Percentiles rank a stretch among this genome's conserved stretches.
These are phyloP conservation scores for Candida smagusa DNA, from an alignment of 1,139 yeast species.

Conservation along the genomic window DNA sequence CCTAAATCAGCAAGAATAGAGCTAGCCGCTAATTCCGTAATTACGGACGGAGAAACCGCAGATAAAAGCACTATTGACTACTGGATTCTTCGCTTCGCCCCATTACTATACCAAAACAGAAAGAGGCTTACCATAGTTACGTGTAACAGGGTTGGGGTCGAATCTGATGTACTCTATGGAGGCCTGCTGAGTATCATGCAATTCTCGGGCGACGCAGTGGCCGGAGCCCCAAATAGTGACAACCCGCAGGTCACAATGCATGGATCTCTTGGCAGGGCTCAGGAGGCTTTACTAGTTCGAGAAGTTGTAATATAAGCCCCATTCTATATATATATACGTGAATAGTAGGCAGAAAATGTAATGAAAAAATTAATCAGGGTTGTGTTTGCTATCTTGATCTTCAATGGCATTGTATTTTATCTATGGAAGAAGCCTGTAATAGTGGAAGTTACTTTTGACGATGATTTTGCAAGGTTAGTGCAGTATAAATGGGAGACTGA, in stretches of 20 bases:
- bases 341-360: no score
- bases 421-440: no score
- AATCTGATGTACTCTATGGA: constrained; percentile 65
- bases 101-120: constrained; percentile 48
- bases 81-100: constrained; percentile 74
- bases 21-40: background rate
- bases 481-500: constrained; percentile 17
- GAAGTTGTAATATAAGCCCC: constrained; percentile 35
- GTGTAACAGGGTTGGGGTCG: constrained; percentile 76
- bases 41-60: constrained; percentile 12
- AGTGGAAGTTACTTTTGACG: constrained; percentile 2
- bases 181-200: constrained; percentile 63
- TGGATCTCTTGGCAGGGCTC: constrained; percentile 58
- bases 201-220: constrained; percentile 24
- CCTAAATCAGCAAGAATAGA: background rate
- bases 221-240: constrained; percentile 26
- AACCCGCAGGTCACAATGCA: constrained; percentile 52
- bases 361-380: background rate
- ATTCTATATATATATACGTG: no score
- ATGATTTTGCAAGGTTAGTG: constrained; percentile 9
- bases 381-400: background rate
- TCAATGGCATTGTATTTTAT: no score
- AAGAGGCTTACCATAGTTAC: constrained; percentile 39
- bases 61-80: constrained; percentile 37
- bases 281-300: constrained; percentile 58